Evolutionary conservation across 2,329 filamentous ascomycete genomes (phyloP), one percentile per base, ranked within the genome.

Genomic region (Madurella mycetomatis): DNA sequence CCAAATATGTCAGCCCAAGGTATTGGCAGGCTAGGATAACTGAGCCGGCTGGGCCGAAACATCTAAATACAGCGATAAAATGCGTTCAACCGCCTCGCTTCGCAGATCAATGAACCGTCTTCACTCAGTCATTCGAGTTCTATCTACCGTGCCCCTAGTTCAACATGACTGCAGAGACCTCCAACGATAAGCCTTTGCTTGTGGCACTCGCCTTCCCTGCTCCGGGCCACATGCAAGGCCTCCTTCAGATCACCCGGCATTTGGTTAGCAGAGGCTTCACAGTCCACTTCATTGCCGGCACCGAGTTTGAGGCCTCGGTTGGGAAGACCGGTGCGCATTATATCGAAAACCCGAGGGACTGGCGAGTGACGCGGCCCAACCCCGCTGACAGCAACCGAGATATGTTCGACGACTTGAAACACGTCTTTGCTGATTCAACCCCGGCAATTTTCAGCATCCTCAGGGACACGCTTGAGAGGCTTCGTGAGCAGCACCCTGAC

Each of bases 271-370:
- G 69, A 5, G 76, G 74, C 3, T 78, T 74, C 53, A 64, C 70
- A 9, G 64, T 76, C 2, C 74, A 70, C 2, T 73, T 76, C 58
- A 68, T 78, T 16, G 67, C 67, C 5, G 71, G 71, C 1, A 60
- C 64, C 0, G 58, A 67, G 8, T 76, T 72, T 60, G 62, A 71
- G 44, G 56, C 64, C 2, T 53, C 64, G 9, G 64, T 75, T 47
- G 67, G 69, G 48, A 62, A 62, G 2, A 67, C 69, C 2, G 75
- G 76, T 1, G 71, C 71, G 9, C 66, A 63, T 1, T 75, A 71
- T 54, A 61, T 73, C 18, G 59, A 59, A 15, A 54, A 56, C 37
- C 49, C 48, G 34, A 54, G 42, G 30, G 5, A 16, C 4, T 54
- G 37, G 31, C 47, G 41, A 12, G 8, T 9, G 41, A 9, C 4